Conservation (phyloP, 2,329 filamentous ascomycete species). For the Parascedosporium putredinis region DNA sequence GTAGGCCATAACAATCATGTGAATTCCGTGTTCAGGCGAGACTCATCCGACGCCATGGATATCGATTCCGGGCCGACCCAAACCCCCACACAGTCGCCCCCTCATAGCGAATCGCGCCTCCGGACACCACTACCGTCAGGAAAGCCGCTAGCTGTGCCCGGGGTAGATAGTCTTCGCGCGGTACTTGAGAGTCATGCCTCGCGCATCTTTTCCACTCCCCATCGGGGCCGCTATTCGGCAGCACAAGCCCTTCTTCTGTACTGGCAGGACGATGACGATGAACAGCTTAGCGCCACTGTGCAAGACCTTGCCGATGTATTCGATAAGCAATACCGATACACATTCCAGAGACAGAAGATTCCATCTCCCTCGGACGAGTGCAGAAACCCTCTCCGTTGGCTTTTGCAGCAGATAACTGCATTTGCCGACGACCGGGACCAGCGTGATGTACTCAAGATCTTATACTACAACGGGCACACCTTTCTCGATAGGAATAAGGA, state of each 20-base stretch:
- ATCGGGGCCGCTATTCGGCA: conserved; percentile 41
- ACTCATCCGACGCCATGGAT: conserved; percentile 43
- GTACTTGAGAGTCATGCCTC: conserved; percentile 37
- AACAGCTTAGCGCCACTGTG: conserved; percentile 22
- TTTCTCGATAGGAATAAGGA: conserved; percentile 44
- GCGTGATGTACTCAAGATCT: conserved; percentile 46
- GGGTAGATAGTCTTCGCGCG: conserved; percentile 38
- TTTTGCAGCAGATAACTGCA: conserved; percentile 38
- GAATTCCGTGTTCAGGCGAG: conserved; percentile 31
- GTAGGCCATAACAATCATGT: conserved; percentile 11
- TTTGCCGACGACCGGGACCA: conserved; percentile 44
- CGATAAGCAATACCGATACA: conserved; percentile 41
- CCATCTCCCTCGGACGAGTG: conserved; percentile 35
- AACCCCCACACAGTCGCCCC: conserved; percentile 26
- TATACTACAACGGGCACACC: conserved; percentile 47
- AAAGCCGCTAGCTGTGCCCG: conserved; percentile 37
- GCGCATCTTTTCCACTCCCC: conserved; percentile 37
- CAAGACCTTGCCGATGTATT: conserved; percentile 40
- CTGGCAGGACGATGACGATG: conserved; percentile 45
- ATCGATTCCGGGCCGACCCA: conserved; percentile 33
- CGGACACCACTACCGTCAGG: conserved; percentile 47
- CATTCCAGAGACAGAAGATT: conserved; percentile 36
- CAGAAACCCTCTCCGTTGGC: conserved; percentile 42
- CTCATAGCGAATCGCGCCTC: conserved; percentile 35
- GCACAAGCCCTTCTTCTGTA: conserved; percentile 42